These are phyloP conservation scores for Claviceps sp. DNA, from an alignment of 2,329 filamentous ascomycete genomes.

Conservation along the genomic window DNA sequence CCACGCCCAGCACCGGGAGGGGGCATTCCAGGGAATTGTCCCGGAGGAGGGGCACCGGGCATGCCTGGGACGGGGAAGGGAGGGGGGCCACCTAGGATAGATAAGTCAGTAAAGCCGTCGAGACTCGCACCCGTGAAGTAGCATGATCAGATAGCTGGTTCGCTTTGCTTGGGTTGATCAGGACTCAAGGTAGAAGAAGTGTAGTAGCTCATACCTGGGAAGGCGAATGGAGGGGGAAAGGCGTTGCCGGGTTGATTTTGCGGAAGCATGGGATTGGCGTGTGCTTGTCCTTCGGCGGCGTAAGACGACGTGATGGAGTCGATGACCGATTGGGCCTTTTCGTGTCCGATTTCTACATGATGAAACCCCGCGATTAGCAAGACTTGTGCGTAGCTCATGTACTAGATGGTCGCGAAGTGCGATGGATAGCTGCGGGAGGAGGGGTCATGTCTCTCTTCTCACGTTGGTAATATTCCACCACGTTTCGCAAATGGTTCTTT, in stretches of 20 bases:
- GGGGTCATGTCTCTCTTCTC: slow-evolving; percentile 12
- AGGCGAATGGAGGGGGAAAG: slow-evolving; percentile 43
- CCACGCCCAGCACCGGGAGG: slow-evolving; percentile 35
- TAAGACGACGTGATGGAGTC: slow-evolving; percentile 96
- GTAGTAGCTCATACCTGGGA: slow-evolving; percentile 38
- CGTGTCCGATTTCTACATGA: slow-evolving; percentile 76
- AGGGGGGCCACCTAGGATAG: slow-evolving; percentile 32
- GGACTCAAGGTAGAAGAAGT: slow-evolving; percentile 11
- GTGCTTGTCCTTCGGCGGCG: slow-evolving; percentile 80
- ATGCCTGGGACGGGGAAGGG: slow-evolving; percentile 48
- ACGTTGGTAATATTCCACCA: slow-evolving; percentile 98
- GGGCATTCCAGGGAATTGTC: slow-evolving; percentile 25
- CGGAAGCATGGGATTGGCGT: slow-evolving; percentile 70
- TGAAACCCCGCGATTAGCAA: too few relatives aligned
- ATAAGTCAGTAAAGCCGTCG: not conserved
- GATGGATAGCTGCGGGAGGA: not conserved
- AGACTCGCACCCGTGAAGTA: slow-evolving; percentile 3
- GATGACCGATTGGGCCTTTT: slow-evolving; percentile 96
- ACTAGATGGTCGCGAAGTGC: too few relatives aligned
- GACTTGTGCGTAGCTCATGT: too few relatives aligned
- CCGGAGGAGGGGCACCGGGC: slow-evolving; percentile 26
- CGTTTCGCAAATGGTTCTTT: slow-evolving; percentile 92
- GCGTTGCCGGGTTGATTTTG: slow-evolving; percentile 49
- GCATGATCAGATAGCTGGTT: too few relatives aligned
- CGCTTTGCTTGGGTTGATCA: not conserved